Evolutionary conservation across 352 stramenopile genomes (phyloP).

Genomic region (Phytophthora cryptogea): DNA sequence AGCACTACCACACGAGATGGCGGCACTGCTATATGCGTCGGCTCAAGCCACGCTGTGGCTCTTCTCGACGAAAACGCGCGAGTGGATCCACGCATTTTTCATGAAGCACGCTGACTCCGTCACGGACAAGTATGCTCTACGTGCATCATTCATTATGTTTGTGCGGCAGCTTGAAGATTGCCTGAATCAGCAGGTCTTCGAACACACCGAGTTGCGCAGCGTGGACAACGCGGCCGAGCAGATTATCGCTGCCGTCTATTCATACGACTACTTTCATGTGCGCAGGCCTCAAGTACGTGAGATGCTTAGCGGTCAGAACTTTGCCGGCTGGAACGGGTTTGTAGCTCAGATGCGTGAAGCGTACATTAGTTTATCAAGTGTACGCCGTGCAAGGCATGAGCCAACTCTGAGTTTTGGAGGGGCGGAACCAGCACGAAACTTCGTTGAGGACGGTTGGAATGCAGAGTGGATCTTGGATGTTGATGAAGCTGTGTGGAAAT

Average conservation of each 20-base stretch:
- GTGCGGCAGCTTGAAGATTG: conserved; percentile 41
- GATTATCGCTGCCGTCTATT: conserved; percentile 59
- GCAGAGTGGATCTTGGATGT: conserved; percentile 55
- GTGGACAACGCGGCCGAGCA: conserved; percentile 52
- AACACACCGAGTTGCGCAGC: conserved; percentile 33
- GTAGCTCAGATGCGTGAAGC: conserved; percentile 59
- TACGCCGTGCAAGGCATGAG: neutral
- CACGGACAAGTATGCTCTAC: conserved; percentile 44
- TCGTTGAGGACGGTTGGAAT: conserved; percentile 51
- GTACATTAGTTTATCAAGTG: conserved; percentile 40
- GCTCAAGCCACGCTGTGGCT: conserved; percentile 50
- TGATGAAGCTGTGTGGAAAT: conserved; percentile 52
- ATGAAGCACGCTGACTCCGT: conserved; percentile 28
- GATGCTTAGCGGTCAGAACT: conserved; percentile 49
- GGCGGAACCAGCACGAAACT: conserved; percentile 21
- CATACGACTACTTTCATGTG: conserved; percentile 46
- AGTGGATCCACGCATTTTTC: conserved; percentile 46
- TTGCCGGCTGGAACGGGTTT: conserved; percentile 53
- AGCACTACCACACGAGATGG: conserved; percentile 33
- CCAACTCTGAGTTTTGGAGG: conserved; percentile 11
- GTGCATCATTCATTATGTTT: conserved; percentile 44
- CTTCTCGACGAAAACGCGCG: conserved; percentile 42
- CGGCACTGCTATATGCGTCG: conserved; percentile 40
- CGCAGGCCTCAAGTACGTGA: conserved; percentile 46
- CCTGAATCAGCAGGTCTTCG: conserved; percentile 50